Conservation (phyloP, 139 green algal genomes). For the Haematococcus sp. region DNA sequence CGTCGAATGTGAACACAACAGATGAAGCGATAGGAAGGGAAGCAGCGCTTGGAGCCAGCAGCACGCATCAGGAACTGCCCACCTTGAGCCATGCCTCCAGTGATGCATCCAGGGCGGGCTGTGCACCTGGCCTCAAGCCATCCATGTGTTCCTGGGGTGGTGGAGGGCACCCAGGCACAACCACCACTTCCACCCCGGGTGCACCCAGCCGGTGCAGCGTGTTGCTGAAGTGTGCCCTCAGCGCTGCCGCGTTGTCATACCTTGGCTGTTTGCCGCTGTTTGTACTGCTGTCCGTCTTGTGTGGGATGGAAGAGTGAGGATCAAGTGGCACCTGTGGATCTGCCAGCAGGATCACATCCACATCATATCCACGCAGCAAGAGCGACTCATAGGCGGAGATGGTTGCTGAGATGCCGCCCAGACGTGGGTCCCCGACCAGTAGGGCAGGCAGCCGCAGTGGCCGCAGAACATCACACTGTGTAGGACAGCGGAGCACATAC, state of each 20-base stretch:
- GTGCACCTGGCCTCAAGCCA: not conserved
- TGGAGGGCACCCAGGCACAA: constrained; percentile 12
- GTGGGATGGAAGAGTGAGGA: not conserved
- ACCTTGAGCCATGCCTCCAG: constrained; percentile 65
- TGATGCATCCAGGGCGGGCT: constrained; percentile 38
- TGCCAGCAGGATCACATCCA: constrained; percentile 43
- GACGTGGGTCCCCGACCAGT: constrained; percentile 83
- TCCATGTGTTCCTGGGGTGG: not conserved
- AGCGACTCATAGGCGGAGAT: constrained; percentile 81
- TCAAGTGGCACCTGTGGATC: not conserved
- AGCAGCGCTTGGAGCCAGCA: no score
- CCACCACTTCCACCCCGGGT: constrained; percentile 7
- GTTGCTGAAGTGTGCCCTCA: constrained; percentile 5
- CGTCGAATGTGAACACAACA: no score
- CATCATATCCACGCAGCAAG: constrained; percentile 70
- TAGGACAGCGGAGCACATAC: no score
- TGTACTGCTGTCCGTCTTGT: not conserved
- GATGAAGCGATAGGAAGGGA: no score
- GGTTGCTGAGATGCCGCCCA: constrained; percentile 93
- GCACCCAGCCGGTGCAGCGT: constrained; percentile 33
- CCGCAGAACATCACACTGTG: constrained; percentile 77
- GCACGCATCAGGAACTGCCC: no score
- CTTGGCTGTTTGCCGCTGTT: not conserved
- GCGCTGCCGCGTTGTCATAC: constrained; percentile 19
- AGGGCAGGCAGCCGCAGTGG: constrained; percentile 80